phyloP scores from a whole-genome alignment of 257 asterid species.

The Penstemon davidsonii region DNA sequence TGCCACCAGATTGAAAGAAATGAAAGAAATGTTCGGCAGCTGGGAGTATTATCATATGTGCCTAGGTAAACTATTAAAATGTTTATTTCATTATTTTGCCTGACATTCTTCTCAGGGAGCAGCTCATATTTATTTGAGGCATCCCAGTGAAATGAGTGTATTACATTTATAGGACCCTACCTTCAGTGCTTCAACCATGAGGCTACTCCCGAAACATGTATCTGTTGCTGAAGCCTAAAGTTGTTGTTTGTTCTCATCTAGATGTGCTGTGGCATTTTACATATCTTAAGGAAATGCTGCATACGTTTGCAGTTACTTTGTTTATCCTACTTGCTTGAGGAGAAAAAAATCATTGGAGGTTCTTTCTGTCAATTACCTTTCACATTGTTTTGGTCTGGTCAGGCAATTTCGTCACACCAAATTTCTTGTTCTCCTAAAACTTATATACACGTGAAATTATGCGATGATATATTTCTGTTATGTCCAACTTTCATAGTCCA shows the following conservation, averaged over 20 bases:
- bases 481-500: constrained; percentile 16
- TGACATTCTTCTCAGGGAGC: constrained; percentile 1
- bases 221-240: constrained; percentile 13
- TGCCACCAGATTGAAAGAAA: constrained; percentile 94
- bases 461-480: neutral
- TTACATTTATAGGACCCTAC: neutral
- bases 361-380: neutral
- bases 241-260: neutral
- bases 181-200: neutral
- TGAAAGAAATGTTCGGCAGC: constrained; percentile 78
- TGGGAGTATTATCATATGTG: constrained; percentile 81
- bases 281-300: neutral
- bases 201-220: neutral
- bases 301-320: neutral
- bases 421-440: neutral
- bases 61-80: constrained; percentile 55
- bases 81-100: constrained; percentile 13
- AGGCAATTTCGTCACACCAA: neutral
- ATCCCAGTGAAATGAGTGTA: constrained; percentile 7
- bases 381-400: neutral
- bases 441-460: neutral
- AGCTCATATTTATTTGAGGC: constrained; percentile 18
- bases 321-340: neutral
- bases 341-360: neutral
- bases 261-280: neutral